Conservation (phyloP, 495 filamentous ascomycete genomes). For the Amorphotheca resinae region DNA sequence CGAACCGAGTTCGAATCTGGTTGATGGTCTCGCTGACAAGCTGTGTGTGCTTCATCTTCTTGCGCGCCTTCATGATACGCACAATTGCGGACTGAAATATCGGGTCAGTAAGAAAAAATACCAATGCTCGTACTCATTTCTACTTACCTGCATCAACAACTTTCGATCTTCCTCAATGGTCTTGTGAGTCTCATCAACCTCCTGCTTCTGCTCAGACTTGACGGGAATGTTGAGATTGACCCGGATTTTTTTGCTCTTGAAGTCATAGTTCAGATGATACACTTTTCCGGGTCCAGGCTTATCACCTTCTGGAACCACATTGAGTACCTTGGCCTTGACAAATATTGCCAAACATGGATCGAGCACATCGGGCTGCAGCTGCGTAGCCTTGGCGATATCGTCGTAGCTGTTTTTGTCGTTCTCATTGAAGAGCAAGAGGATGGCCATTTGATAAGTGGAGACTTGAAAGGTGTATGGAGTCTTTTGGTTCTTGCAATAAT, state of each 20-base stretch:
- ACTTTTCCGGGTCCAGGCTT: constrained; percentile 65
- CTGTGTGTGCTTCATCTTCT: constrained; percentile 93
- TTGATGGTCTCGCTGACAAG: constrained; percentile 89
- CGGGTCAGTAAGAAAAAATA: constrained; percentile 21
- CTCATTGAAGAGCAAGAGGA: constrained; percentile 94
- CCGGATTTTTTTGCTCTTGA: constrained; percentile 95
- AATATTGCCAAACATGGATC: constrained; percentile 76
- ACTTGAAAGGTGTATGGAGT: constrained; percentile 95
- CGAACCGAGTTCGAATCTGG: constrained; percentile 89
- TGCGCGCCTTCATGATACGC: constrained; percentile 98
- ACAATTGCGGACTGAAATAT: constrained; percentile 79
- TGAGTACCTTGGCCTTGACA: constrained; percentile 81
- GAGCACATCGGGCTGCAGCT: constrained; percentile 63
- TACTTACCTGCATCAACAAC: constrained; percentile 84
- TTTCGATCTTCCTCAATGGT: constrained; percentile 98
- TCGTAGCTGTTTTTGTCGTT: constrained; percentile 73
- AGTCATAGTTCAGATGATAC: constrained; percentile 79
- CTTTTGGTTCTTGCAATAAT: constrained; percentile 79
- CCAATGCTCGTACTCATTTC: not conserved
- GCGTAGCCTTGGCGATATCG: constrained; percentile 71
- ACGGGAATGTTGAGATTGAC: constrained; percentile 92
- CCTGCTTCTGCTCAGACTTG: constrained; percentile 88
- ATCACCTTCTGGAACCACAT: constrained; percentile 50
- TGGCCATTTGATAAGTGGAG: constrained; percentile 93
- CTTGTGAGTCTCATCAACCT: constrained; percentile 95